Evolutionary conservation across 768 basidiomycete genomes (phyloP).

Genomic region (Suillus variegatus): DNA sequence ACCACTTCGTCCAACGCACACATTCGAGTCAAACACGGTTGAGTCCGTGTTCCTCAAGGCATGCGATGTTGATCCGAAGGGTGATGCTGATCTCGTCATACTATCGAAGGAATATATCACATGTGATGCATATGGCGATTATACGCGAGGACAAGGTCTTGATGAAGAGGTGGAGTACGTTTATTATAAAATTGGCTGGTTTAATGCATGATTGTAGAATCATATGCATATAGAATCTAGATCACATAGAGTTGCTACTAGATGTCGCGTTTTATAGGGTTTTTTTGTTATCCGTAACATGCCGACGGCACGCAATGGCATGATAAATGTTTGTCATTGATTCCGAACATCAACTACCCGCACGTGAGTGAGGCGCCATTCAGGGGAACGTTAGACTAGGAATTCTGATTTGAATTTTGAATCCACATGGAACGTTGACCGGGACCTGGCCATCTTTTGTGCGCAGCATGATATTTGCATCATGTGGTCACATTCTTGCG

Average conservation of each 20-base stretch:
- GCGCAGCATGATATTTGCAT: too few species aligned
- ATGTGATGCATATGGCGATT: slow-evolving; percentile 45
- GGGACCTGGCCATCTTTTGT: too few species aligned
- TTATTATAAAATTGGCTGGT: slow-evolving; percentile 76
- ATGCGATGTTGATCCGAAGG: slow-evolving; percentile 12
- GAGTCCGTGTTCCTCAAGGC: slow-evolving; percentile 51
- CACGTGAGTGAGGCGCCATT: too few species aligned
- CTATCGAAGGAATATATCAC: slow-evolving; percentile 53
- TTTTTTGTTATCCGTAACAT: too few species aligned
- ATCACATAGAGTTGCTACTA: not conserved
- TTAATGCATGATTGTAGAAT: slow-evolving; percentile 10
- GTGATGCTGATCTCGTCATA: slow-evolving; percentile 43
- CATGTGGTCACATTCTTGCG: too few species aligned
- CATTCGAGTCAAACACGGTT: slow-evolving; percentile 56
- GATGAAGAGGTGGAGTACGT: slow-evolving; percentile 65
- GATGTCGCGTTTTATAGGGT: too few species aligned
- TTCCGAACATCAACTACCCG: too few species aligned
- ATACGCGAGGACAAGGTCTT: slow-evolving; percentile 27
- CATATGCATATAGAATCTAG: not conserved
- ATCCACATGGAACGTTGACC: too few species aligned
- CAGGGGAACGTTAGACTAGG: too few species aligned
- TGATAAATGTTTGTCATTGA: too few species aligned
- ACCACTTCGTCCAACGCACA: slow-evolving; percentile 70
- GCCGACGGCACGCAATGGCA: too few species aligned
- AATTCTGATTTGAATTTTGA: too few species aligned